These are phyloP conservation scores for Aspergillus sclerotiicarbonarius DNA, from an alignment of 495 filamentous ascomycete genomes.

Conservation along the genomic window DNA sequence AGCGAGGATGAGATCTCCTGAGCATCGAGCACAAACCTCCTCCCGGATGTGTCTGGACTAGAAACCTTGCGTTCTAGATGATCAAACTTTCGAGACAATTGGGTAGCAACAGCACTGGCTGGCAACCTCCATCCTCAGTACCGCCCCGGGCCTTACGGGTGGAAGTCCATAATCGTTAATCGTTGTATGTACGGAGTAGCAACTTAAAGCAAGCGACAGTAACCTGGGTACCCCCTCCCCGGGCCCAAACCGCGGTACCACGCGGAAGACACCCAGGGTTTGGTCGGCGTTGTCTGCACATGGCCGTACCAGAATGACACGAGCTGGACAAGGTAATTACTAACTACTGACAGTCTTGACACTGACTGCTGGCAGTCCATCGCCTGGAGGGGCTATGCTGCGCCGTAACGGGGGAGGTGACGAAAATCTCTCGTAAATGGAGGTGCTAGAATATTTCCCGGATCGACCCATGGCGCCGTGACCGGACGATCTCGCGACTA, in stretches of 20 bases:
- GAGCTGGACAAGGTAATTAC: not conserved
- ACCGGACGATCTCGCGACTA: slow-evolving; percentile 18
- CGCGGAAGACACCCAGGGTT: slow-evolving; percentile 28
- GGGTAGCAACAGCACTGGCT: not conserved
- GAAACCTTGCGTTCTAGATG: not conserved
- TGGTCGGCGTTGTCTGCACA: slow-evolving; percentile 6
- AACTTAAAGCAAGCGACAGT: not conserved
- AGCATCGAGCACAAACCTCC: slow-evolving; percentile 2
- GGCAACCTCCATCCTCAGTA: not conserved
- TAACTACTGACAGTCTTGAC: not conserved
- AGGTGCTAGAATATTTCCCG: slow-evolving; percentile 2
- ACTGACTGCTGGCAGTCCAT: not conserved
- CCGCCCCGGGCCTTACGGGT: not conserved
- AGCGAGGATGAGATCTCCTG: not conserved
- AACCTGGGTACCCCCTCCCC: slow-evolving; percentile 5
- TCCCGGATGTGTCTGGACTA: not conserved
- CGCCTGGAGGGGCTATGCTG: not conserved
- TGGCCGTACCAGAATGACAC: slow-evolving; percentile 8
- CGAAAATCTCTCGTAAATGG: not conserved
- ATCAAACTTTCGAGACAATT: not conserved
- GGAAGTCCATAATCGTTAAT: not conserved
- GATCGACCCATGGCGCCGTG: slow-evolving; percentile 6
- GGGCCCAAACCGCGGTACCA: slow-evolving; percentile 19
- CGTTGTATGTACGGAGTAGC: not conserved
- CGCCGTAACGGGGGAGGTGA: not conserved